phyloP scores from a whole-genome alignment of 106 monocot species.

The Vanilla planifolia region DNA sequence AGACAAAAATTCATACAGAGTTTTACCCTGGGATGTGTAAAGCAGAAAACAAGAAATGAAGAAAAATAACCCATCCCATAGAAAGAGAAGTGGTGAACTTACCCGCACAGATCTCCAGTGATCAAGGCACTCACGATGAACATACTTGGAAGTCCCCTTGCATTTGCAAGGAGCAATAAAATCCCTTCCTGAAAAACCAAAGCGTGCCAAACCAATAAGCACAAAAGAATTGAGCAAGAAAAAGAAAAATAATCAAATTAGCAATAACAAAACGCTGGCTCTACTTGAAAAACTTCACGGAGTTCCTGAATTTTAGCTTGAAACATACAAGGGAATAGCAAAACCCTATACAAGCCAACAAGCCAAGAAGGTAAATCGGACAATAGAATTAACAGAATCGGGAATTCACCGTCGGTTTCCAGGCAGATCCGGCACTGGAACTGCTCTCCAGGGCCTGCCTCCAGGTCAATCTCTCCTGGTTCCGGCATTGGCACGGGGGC shows the following conservation, averaged over 20 bases:
- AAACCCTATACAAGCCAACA: slow-evolving; percentile 5
- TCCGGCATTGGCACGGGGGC: slow-evolving; percentile 16
- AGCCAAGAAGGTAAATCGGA: slow-evolving; percentile 5
- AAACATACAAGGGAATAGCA: neutral
- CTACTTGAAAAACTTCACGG: neutral
- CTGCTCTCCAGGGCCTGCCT: slow-evolving; percentile 54
- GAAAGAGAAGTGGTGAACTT: neutral
- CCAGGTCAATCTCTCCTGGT: slow-evolving; percentile 46
- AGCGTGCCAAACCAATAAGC: neutral
- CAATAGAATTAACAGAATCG: neutral
- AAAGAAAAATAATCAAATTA: neutral
- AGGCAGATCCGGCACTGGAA: slow-evolving; percentile 81
- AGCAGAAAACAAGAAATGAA: too few species aligned
- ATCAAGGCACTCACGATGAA: slow-evolving; percentile 72
- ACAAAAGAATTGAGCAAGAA: neutral
- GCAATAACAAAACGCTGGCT: neutral
- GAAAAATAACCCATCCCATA: too few species aligned
- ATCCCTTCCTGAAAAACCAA: slow-evolving; percentile 52
- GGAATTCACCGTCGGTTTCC: slow-evolving; percentile 43
- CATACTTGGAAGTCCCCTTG: slow-evolving; percentile 76
- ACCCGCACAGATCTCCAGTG: slow-evolving; percentile 70
- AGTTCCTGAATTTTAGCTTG: neutral
- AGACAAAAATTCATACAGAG: too few species aligned
- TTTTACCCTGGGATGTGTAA: too few species aligned
- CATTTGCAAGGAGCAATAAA: slow-evolving; percentile 84